Evolutionary conservation across 2,329 filamentous ascomycete genomes (phyloP).

Genomic region (Scedosporium boydii): DNA sequence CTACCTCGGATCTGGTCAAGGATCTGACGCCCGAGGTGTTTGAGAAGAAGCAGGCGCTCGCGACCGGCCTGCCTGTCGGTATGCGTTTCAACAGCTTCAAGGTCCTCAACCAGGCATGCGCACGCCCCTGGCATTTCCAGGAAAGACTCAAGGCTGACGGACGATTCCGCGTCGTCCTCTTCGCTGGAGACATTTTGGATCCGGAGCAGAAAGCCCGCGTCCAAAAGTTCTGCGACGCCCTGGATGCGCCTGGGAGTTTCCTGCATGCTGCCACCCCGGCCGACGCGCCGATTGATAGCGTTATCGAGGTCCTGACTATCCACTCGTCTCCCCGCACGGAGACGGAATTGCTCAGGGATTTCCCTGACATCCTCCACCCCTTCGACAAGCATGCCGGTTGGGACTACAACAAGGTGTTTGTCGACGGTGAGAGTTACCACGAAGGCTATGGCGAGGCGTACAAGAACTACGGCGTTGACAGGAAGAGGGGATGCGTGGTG

Average conservation of each 20-base stretch:
- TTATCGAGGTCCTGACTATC: constrained; percentile 52
- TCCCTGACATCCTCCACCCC: constrained; percentile 38
- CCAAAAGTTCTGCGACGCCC: constrained; percentile 12
- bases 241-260: constrained; percentile 4
- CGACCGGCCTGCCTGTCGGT: constrained; percentile 29
- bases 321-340: constrained; percentile 43
- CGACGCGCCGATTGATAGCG: constrained; percentile 13
- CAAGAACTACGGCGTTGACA: constrained; percentile 48
- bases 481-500: constrained; percentile 47
- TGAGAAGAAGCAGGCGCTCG: constrained; percentile 1
- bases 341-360: constrained; percentile 41
- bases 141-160: constrained; percentile 46
- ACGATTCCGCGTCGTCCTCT: constrained; percentile 49
- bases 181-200: constrained; percentile 47
- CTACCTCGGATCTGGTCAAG: constrained; percentile 14
- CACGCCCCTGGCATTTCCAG: constrained; percentile 50
- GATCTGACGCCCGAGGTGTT: constrained; percentile 18
- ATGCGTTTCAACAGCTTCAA: constrained; percentile 51
- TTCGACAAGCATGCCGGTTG: constrained; percentile 37
- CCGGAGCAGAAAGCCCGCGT: constrained; percentile 32
- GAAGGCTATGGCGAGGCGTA: constrained; percentile 43
- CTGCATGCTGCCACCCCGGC: constrained; percentile 21
- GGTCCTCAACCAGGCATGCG: constrained; percentile 48
- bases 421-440: constrained; percentile 43
- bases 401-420: constrained; percentile 48